A percentile compares a stretch with the other conserved stretches of the same genome.
Conservation (phyloP, 371 early-diverging fungal species). For the Cokeromyces recurvatus region DNA sequence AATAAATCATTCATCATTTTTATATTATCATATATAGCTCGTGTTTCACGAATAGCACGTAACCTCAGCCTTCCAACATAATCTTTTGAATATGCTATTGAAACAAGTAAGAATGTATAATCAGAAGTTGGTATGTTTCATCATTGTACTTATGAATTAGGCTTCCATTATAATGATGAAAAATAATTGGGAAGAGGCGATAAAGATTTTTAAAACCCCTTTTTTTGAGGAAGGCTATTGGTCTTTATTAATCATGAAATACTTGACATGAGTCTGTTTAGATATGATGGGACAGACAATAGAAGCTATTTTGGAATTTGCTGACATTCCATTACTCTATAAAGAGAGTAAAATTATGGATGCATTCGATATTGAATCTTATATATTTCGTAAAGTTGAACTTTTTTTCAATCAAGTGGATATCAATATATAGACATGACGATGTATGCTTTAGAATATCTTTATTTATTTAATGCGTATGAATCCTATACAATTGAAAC, state of each 20-base stretch:
- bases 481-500: conserved; percentile 31
- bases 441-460: conserved; percentile 52
- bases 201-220: conserved; percentile 27
- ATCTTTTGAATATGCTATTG: conserved; percentile 36
- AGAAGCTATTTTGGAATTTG: conserved; percentile 38
- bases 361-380: conserved; percentile 50
- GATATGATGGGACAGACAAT: conserved; percentile 37
- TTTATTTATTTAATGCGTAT: conserved; percentile 55
- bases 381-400: conserved; percentile 48
- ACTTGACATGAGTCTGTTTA: conserved; percentile 46
- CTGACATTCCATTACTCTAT: conserved; percentile 31
- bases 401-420: conserved; percentile 40
- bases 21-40: too few species aligned
- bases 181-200: conserved; percentile 47
- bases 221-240: conserved; percentile 36
- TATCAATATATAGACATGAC: conserved; percentile 50
- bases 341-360: too few species aligned
- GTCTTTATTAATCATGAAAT: conserved; percentile 44
- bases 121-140: conserved; percentile 28
- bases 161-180: conserved; percentile 47
- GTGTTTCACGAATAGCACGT: conserved; percentile 37
- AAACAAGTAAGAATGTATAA: conserved; percentile 37
- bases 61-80: conserved; percentile 32
- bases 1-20: too few species aligned
- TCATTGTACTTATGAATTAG: conserved; percentile 51